These are phyloP conservation scores for Stachybotrys echinatus DNA, from an alignment of 2,329 filamentous ascomycete species.

Conservation along the genomic window DNA sequence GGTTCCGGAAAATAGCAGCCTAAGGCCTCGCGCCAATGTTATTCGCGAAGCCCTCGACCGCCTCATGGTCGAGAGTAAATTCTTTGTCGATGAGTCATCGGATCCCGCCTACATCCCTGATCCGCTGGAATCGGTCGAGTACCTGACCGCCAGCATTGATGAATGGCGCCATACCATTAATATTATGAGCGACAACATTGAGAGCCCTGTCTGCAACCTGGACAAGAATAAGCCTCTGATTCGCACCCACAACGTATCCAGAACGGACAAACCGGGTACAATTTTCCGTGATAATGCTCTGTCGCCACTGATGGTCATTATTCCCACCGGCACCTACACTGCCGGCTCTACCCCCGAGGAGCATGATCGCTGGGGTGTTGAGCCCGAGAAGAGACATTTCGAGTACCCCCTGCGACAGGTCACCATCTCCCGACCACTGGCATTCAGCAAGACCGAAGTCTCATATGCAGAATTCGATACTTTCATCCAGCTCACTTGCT, in stretches of 20 bases:
- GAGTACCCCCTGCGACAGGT: slow-evolving; percentile 7
- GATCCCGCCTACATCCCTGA: neutral
- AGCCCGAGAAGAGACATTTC: neutral
- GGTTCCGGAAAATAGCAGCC: neutral
- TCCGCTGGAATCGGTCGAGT: neutral
- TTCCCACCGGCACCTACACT: slow-evolving; percentile 6
- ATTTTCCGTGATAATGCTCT: slow-evolving; percentile 3
- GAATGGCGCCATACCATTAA: slow-evolving; percentile 6
- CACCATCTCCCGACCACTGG: slow-evolving; percentile 5
- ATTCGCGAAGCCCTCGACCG: neutral
- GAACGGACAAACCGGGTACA: slow-evolving; percentile 2
- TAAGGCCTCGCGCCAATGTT: neutral
- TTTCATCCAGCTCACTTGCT: slow-evolving; percentile 7
- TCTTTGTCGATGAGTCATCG: neutral
- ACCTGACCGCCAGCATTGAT: slow-evolving; percentile 2
- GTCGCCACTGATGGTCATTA: slow-evolving; percentile 7
- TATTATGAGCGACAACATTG: slow-evolving; percentile 2
- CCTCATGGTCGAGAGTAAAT: neutral
- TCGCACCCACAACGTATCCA: neutral
- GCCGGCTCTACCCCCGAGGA: slow-evolving; percentile 6
- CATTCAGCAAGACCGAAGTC: slow-evolving; percentile 8
- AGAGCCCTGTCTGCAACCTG: neutral
- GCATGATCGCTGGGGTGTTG: slow-evolving; percentile 6
- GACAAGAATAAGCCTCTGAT: neutral
- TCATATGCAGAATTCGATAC: slow-evolving; percentile 5